A percentile compares a stretch with the other conserved stretches of the same genome.
Evolutionary conservation across 345 rosid genomes (phyloP).

Genomic region (Kernera saxatilis): DNA sequence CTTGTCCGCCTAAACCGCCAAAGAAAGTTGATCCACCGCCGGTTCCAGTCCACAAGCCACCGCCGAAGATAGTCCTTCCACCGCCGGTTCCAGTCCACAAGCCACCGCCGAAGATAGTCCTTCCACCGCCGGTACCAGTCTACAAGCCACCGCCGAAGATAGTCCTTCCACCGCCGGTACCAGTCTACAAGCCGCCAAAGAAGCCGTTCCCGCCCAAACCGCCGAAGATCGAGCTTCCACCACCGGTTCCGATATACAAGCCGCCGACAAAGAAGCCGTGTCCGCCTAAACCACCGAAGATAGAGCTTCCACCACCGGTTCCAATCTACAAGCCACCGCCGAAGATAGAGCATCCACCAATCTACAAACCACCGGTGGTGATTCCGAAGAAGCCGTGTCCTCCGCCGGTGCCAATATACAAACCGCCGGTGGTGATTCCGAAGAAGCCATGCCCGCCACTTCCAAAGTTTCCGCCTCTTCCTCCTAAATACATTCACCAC

Average conservation of each 20-base stretch:
- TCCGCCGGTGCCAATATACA: constrained; percentile 19
- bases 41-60: constrained; percentile 21
- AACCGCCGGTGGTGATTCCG: constrained; percentile 15
- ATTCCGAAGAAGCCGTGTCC: constrained; percentile 31
- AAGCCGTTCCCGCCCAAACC: constrained; percentile 12
- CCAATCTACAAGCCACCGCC: constrained; percentile 24
- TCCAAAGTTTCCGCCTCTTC: constrained; percentile 50
- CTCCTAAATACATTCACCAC: constrained; percentile 41
- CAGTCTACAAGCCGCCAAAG: constrained; percentile 6
- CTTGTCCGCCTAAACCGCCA: constrained; percentile 3
- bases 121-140: constrained; percentile 6
- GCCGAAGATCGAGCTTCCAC: constrained; percentile 15
- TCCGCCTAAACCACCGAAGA: constrained; percentile 15
- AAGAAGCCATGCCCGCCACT: constrained; percentile 41
- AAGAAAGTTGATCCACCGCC: constrained; percentile 19
- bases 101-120: constrained; percentile 4
- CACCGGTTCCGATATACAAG: constrained; percentile 26
- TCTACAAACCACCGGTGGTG: constrained; percentile 33
- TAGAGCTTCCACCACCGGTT: constrained; percentile 24
- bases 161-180: constrained; percentile 3
- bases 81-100: not conserved
- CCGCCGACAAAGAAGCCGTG: constrained; percentile 7
- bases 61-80: constrained; percentile 10
- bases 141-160: constrained; percentile 11
- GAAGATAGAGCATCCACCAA: constrained; percentile 33